A percentile compares a stretch with the other conserved stretches of the same genome.
Evolutionary conservation across 2,329 filamentous ascomycete genomes (phyloP).

Genomic region (Phaeosphaeriaceae sp.): DNA sequence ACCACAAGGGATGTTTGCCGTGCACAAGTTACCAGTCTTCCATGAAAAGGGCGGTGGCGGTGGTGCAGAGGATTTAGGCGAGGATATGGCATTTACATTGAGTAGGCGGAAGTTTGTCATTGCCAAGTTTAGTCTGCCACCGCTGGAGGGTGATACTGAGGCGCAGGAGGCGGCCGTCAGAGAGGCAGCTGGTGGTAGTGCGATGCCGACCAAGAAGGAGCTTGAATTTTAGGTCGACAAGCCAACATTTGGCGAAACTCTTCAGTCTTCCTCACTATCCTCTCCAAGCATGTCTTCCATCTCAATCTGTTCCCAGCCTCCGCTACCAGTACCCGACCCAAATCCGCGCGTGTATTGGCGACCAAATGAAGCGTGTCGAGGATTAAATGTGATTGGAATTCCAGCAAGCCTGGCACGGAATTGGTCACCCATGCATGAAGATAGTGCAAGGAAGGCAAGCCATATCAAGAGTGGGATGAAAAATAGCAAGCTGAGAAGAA

Average conservation of each 20-base stretch:
- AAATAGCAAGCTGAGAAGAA: slow-evolving; percentile 41
- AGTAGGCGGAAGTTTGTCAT: slow-evolving; percentile 85
- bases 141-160: slow-evolving; percentile 76
- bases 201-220: slow-evolving; percentile 61
- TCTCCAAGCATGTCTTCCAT: slow-evolving; percentile 65
- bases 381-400: slow-evolving; percentile 46
- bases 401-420: slow-evolving; percentile 55
- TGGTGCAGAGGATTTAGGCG: slow-evolving; percentile 66
- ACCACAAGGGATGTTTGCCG: slow-evolving; percentile 82
- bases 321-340: slow-evolving; percentile 58
- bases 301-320: slow-evolving; percentile 67
- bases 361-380: slow-evolving; percentile 58
- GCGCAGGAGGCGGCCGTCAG: slow-evolving; percentile 58
- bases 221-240: slow-evolving; percentile 67
- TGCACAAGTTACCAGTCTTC: slow-evolving; percentile 82
- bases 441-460: slow-evolving; percentile 59
- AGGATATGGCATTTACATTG: slow-evolving; percentile 89
- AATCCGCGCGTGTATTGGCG: slow-evolving; percentile 63
- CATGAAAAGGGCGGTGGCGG: slow-evolving; percentile 88
- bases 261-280: slow-evolving; percentile 33
- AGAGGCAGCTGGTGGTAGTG: slow-evolving; percentile 50
- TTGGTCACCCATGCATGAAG: slow-evolving; percentile 61
- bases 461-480: slow-evolving; percentile 47
- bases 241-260: background rate
- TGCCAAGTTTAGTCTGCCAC: slow-evolving; percentile 86